Conservation (phyloP, 495 filamentous ascomycete genomes). For the Daldinia caldariorum region DNA sequence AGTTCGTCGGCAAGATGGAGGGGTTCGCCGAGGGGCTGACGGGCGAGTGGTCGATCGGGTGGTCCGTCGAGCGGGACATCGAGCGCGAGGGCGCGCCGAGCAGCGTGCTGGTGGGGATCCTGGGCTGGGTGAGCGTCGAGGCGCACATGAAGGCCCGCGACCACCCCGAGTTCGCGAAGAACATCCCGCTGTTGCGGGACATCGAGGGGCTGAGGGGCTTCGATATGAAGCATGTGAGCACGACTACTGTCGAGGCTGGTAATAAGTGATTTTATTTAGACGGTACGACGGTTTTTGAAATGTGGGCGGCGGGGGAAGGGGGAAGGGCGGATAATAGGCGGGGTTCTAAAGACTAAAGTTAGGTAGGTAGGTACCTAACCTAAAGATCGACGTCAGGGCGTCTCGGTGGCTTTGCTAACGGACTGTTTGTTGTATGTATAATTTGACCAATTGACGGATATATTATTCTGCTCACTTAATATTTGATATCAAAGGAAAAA, state of each 20-base stretch:
- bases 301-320: too few species aligned
- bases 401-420: not conserved
- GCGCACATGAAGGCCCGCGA: slow-evolving; percentile 59
- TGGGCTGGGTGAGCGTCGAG: slow-evolving; percentile 67
- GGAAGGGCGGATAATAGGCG: too few species aligned
- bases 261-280: not conserved
- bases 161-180: slow-evolving; percentile 55
- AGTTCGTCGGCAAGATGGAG: slow-evolving; percentile 3
- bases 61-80: slow-evolving; percentile 57
- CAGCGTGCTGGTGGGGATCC: slow-evolving; percentile 51
- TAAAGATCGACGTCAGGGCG: too few species aligned
- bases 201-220: slow-evolving; percentile 28
- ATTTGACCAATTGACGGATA: not conserved
- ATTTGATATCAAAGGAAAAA: not conserved
- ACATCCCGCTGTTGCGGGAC: slow-evolving; percentile 3
- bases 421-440: not conserved
- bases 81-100: slow-evolving; percentile 55
- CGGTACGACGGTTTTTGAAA: not conserved
- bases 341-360: too few species aligned
- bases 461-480: not conserved
- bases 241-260: slow-evolving; percentile 18
- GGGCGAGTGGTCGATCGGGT: slow-evolving; percentile 53
- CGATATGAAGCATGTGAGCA: slow-evolving; percentile 32
- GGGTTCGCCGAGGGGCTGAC: slow-evolving; percentile 31
- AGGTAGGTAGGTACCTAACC: too few species aligned